Percentiles rank a stretch among this genome's conserved stretches.
Conservation (phyloP, 1,139 yeast genomes). For the Blastobotrys niveus region DNA sequence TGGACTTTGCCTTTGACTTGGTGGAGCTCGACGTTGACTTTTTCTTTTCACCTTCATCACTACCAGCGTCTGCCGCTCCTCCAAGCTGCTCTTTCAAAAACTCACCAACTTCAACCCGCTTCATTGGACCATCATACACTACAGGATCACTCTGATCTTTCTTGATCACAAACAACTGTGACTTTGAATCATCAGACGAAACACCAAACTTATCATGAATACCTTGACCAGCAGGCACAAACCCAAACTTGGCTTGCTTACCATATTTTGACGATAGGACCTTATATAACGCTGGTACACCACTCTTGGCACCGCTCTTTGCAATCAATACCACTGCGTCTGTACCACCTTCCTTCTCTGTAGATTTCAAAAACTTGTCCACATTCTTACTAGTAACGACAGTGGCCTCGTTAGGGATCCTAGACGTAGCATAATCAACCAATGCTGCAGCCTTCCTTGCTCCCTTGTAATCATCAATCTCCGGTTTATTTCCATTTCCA, state of each 20-base stretch:
- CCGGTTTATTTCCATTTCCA: constrained; percentile 56
- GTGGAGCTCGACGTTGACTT: neutral
- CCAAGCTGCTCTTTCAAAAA: constrained; percentile 24
- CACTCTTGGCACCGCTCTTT: constrained; percentile 23
- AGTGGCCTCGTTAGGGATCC: constrained; percentile 69
- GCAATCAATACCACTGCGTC: constrained; percentile 30
- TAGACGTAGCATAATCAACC: constrained; percentile 50
- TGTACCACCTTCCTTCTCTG: constrained; percentile 16
- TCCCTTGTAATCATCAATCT: constrained; percentile 64
- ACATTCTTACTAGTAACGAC: constrained; percentile 24
- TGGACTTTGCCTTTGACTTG: neutral
- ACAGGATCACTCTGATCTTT: constrained; percentile 24
- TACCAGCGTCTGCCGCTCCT: neutral
- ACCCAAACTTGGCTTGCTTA: constrained; percentile 41
- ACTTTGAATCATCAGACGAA: constrained; percentile 21
- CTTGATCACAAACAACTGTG: constrained; percentile 28
- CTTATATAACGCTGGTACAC: constrained; percentile 59
- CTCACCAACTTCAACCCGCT: constrained; percentile 29
- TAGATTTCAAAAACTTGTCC: constrained; percentile 17
- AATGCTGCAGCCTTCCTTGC: constrained; percentile 58
- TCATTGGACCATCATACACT: constrained; percentile 33
- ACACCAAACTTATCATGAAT: constrained; percentile 23
- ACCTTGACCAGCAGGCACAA: constrained; percentile 26
- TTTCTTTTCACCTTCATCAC: no score
- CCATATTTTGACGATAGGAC: constrained; percentile 69